phyloP scores from a whole-genome alignment of 192 early-diverging fungal genomes.

The Backusella sp. region DNA sequence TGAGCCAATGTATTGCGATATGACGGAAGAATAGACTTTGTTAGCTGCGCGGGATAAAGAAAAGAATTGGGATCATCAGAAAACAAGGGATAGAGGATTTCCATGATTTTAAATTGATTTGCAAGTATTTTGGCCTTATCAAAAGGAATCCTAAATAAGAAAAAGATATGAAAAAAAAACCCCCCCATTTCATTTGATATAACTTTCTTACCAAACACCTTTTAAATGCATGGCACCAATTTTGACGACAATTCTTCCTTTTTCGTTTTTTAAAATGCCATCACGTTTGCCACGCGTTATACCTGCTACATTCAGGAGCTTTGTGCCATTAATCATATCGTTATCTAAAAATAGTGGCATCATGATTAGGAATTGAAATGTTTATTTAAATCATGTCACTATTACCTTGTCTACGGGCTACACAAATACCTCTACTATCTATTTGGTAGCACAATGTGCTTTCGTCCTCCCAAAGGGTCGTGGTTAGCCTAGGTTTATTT shows the following conservation, averaged over 20 bases:
- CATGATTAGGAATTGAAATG: background rate
- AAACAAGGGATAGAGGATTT: slow-evolving; percentile 71
- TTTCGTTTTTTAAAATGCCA: slow-evolving; percentile 83
- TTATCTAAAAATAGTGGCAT: slow-evolving; percentile 50
- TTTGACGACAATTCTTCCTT: slow-evolving; percentile 80
- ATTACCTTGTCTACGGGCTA: slow-evolving; percentile 65
- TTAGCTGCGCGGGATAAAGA: slow-evolving; percentile 42
- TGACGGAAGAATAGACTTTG: background rate
- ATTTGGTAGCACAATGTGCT: slow-evolving; percentile 75
- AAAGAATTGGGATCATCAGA: slow-evolving; percentile 67
- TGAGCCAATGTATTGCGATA: background rate
- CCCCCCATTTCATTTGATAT: background rate
- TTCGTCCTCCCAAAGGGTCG: slow-evolving; percentile 81
- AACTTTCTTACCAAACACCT: slow-evolving; percentile 65
- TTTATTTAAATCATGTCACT: background rate
- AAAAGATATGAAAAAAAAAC: background rate
- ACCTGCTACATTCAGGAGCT: slow-evolving; percentile 79
- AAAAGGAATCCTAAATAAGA: slow-evolving; percentile 54
- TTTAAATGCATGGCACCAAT: slow-evolving; percentile 84
- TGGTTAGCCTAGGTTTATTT: slow-evolving; percentile 50
- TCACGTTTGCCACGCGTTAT: slow-evolving; percentile 86
- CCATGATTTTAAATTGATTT: slow-evolving; percentile 68
- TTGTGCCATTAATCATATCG: slow-evolving; percentile 84
- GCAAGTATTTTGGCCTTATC: slow-evolving; percentile 61
- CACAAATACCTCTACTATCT: slow-evolving; percentile 72